These are phyloP conservation scores for Mollisiaceae sp. DNA, from an alignment of 2,329 filamentous ascomycete genomes.

Conservation along the genomic window DNA sequence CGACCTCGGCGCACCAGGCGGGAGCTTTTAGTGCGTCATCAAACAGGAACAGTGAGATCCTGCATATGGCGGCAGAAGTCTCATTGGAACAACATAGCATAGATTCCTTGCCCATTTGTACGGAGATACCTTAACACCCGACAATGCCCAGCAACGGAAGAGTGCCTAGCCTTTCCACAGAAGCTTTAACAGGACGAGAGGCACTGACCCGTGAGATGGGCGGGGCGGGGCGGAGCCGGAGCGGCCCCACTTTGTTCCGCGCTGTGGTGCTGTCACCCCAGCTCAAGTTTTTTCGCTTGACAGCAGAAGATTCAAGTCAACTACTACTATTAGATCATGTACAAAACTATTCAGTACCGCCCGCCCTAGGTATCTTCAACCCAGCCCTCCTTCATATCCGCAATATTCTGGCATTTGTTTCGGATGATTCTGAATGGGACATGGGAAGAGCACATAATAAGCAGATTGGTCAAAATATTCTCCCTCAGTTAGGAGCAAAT, in stretches of 20 bases:
- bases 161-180: neutral
- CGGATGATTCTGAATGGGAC: neutral
- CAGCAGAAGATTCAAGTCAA: no score
- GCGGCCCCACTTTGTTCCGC: no score
- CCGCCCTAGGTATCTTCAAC: no score
- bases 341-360: no score
- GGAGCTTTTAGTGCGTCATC: neutral
- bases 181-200: neutral
- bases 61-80: neutral
- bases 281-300: no score
- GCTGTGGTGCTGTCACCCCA: no score
- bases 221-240: neutral
- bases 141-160: neutral
- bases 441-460: neutral
- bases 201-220: no score
- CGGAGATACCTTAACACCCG: neutral
- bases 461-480: neutral
- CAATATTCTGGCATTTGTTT: no score
- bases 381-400: no score
- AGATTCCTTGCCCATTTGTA: neutral
- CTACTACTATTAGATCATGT: no score
- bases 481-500: neutral
- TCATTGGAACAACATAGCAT: neutral
- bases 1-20: slow-evolving; percentile 2
- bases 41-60: neutral